Evolutionary conservation across 2,329 filamentous ascomycete genomes (phyloP), one percentile per base, ranked within the genome.

Genomic region (Nigrospora oryzae): DNA sequence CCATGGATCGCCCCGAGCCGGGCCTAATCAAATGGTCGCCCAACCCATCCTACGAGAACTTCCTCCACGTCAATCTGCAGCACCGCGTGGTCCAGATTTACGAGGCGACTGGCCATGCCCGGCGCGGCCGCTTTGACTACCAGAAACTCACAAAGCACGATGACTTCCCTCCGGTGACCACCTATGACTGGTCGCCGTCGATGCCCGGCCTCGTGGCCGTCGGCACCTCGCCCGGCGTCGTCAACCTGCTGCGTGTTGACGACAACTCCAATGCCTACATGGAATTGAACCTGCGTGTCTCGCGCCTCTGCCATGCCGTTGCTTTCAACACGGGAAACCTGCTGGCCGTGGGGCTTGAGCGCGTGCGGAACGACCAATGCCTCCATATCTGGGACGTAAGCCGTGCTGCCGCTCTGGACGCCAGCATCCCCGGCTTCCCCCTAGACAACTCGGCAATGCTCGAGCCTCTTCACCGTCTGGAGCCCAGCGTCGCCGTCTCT

Each of bases 361-460:
- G 86, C 53, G 86, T 90, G 19, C 78, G 88, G 31, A 89, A 87
- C 63, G 88, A 93, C 58, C 79, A 84, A 50, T 89, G 85, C 54
- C 72, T 94, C 40, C 87, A 91, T 55, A 83, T 93, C 30, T 93
- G 86, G 77, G 86, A 94, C 61, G 74, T 89, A 44, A 83, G 78
- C 53, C 77, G 79, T 35, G 70, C 80, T 40, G 74, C 71, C 16
- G 70, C 63, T 37, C 66, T 74, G 61, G 71, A 71, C 53, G 59
- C 68, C 32, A 64, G 60, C 14, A 61, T 63, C 16, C 64, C 64
- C 31, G 79, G 79, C 19, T 80, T 79, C 31, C 69, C 73, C 2
- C 53, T 64, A 3, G 68, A 72, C 40, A 61, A 68, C 35, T 61
- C 75, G 61, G 53, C 71, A 57, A 63, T 78, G 58, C 63, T 75